Evolutionary conservation across 1,139 yeast species (phyloP).

Genomic region (Suhomyces ambrosiae): DNA sequence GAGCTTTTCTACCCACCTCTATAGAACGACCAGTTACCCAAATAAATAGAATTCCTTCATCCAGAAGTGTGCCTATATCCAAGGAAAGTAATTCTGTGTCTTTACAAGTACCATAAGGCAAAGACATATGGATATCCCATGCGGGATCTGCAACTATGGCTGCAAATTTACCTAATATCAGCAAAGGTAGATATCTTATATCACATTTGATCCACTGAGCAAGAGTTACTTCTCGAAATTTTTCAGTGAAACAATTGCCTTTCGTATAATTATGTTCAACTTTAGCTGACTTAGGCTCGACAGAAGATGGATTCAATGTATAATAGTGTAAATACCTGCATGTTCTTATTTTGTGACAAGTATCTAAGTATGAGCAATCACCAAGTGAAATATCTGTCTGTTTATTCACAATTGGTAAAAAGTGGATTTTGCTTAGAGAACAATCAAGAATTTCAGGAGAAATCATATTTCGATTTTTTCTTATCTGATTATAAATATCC

Average conservation of each 20-base stretch:
- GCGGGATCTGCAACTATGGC: slow-evolving; percentile 91
- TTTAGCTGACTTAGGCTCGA: slow-evolving; percentile 7
- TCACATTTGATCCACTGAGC: slow-evolving; percentile 91
- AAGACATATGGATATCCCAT: slow-evolving; percentile 83
- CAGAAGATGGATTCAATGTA: slow-evolving; percentile 51
- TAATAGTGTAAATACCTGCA: slow-evolving; percentile 85
- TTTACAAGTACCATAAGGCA: slow-evolving; percentile 77
- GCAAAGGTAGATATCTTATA: slow-evolving; percentile 69
- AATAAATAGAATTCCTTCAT: slow-evolving; percentile 76
- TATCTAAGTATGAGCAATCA: slow-evolving; percentile 91
- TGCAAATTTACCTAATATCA: slow-evolving; percentile 76
- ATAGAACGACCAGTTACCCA: slow-evolving; percentile 97
- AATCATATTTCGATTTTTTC: slow-evolving; percentile 18
- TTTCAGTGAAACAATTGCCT: slow-evolving; percentile 55
- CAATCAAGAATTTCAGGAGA: slow-evolving; percentile 41
- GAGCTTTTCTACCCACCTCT: slow-evolving; percentile 79
- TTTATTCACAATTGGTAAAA: slow-evolving; percentile 56
- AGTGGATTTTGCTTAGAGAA: slow-evolving; percentile 54
- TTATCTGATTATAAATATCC: slow-evolving; percentile 16
- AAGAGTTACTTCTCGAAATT: slow-evolving; percentile 39
- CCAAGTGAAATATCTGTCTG: slow-evolving; percentile 72
- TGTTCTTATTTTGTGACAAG: slow-evolving; percentile 81
- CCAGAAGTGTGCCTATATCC: slow-evolving; percentile 69
- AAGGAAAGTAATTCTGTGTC: slow-evolving; percentile 70
- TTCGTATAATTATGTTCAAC: slow-evolving; percentile 47